A percentile compares a stretch with the other conserved stretches of the same genome.
Conservation (phyloP, 169 alveolate species). For the Plasmodium sp. region DNA sequence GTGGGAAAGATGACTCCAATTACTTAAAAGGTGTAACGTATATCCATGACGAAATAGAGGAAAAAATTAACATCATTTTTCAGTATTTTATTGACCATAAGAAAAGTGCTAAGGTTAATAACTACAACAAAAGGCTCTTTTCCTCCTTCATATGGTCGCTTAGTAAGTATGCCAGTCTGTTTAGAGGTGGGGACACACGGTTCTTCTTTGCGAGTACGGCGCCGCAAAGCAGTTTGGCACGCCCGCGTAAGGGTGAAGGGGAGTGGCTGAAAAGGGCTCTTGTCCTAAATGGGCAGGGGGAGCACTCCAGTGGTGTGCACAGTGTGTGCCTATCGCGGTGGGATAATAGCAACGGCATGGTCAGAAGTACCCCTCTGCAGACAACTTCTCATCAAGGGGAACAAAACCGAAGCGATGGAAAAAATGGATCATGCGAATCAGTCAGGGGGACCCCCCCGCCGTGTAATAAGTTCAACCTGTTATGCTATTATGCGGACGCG, state of each 20-base stretch:
- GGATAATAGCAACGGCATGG: not conserved
- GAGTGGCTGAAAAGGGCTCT: not conserved
- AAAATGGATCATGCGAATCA: not conserved
- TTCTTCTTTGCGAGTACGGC: not conserved
- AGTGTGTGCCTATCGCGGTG: not conserved
- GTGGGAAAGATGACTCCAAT: not conserved
- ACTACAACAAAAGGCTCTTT: conserved; percentile 54
- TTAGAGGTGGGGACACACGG: not conserved
- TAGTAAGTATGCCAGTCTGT: conserved; percentile 33
- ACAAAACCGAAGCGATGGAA: not conserved
- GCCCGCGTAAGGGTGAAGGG: not conserved
- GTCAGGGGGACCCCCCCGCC: not conserved
- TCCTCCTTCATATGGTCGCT: conserved; percentile 73
- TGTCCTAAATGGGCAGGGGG: not conserved
- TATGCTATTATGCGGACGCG: conserved; percentile 38
- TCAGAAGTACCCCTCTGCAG: not conserved
- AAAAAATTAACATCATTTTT: conserved; percentile 33
- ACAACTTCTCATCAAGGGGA: not conserved
- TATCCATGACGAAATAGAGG: conserved; percentile 51
- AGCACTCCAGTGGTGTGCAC: not conserved
- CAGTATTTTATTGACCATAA: conserved; percentile 26
- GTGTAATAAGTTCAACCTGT: conserved; percentile 13
- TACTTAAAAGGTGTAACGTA: conserved; percentile 31
- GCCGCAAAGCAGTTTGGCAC: not conserved
- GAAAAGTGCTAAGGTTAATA: conserved; percentile 8